These are phyloP conservation scores for Melampsora occidentalis DNA, from an alignment of 1,284 basidiomycete genomes.

Conservation along the genomic window DNA sequence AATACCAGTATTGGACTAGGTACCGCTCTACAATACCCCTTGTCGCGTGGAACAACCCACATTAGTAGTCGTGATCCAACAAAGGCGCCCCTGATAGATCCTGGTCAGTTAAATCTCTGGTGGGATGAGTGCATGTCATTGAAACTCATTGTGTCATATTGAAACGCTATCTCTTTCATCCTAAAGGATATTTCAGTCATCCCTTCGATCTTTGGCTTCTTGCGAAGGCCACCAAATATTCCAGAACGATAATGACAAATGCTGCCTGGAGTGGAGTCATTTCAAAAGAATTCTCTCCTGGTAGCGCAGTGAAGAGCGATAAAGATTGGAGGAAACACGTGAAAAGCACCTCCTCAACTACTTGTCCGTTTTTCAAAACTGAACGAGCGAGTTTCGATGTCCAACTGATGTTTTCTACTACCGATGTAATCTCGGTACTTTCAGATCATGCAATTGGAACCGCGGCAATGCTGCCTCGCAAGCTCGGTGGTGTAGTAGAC, in stretches of 20 bases:
- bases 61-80: slow-evolving; percentile 14
- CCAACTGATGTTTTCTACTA: background rate
- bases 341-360: slow-evolving; percentile 22
- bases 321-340: slow-evolving; percentile 20
- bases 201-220: slow-evolving; percentile 40
- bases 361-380: slow-evolving; percentile 17
- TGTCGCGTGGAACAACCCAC: slow-evolving; percentile 38
- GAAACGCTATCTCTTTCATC: background rate
- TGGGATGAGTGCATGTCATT: background rate
- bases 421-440: background rate
- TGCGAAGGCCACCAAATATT: slow-evolving; percentile 24
- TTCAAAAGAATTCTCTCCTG: slow-evolving; percentile 20
- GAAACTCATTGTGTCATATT: background rate
- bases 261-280: slow-evolving; percentile 2
- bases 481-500: slow-evolving; percentile 57
- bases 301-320: slow-evolving; percentile 17
- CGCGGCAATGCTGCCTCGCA: slow-evolving; percentile 55
- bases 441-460: slow-evolving; percentile 54
- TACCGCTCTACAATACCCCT: slow-evolving; percentile 25
- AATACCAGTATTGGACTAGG: slow-evolving; percentile 21
- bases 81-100: slow-evolving; percentile 20
- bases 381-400: background rate
- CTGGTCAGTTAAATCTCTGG: slow-evolving; percentile 7
- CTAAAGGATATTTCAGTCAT: slow-evolving; percentile 19
- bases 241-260: slow-evolving; percentile 25